Conservation (phyloP, 495 filamentous ascomycete genomes). For the Pseudoneurospora amorphoporcata region DNA sequence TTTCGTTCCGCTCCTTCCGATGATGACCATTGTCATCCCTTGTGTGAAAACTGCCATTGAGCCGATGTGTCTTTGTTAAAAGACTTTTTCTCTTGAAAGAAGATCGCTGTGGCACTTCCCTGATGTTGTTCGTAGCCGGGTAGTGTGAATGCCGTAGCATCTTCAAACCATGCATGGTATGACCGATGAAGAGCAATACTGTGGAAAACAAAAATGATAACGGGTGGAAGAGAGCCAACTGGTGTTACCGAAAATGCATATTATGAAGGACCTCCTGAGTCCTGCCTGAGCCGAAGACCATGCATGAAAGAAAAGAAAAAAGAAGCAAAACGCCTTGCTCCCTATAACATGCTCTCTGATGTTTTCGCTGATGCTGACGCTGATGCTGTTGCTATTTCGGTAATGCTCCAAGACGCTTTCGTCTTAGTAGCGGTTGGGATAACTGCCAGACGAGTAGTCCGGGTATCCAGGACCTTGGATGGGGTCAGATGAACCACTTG, state of each 20-base stretch:
- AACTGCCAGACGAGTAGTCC: background rate
- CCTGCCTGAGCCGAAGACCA: background rate
- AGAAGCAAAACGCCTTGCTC: background rate
- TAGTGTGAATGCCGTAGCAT: background rate
- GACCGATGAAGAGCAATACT: background rate
- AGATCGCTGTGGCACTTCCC: background rate
- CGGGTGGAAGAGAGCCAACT: background rate
- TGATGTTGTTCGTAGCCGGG: background rate
- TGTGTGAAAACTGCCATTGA: background rate
- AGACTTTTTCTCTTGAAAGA: background rate
- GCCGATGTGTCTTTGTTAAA: background rate
- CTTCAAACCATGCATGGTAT: background rate
- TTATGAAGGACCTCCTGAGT: background rate
- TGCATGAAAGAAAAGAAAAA: background rate
- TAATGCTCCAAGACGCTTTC: background rate
- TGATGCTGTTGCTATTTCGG: background rate
- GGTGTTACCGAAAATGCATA: background rate
- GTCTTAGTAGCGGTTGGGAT: background rate
- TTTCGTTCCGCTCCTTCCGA: background rate
- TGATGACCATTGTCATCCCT: background rate
- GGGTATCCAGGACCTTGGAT: background rate
- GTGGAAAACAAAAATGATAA: background rate
- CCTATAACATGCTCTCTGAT: background rate
- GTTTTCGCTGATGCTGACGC: background rate
- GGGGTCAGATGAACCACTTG: background rate